Base-by-base conservation (phyloP, 306 rosid genomes). In the Castanea sativa region DNA sequence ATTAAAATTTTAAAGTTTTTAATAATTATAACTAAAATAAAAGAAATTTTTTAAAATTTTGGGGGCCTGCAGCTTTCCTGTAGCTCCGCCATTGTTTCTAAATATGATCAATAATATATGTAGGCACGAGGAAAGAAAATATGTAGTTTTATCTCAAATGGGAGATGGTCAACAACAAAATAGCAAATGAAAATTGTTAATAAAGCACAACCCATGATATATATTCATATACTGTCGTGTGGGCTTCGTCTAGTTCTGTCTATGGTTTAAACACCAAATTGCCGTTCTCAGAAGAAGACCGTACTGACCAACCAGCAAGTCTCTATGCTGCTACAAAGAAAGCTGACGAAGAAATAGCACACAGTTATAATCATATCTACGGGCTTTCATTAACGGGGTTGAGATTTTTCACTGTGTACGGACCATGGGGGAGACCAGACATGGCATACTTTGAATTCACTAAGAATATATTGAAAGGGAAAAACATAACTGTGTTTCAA, bases 381-480 rank as follows among this genome's bases (percentile, higher is more conserved):
- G 88, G 86, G 0, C 86, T 85, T 35, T 85, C 88, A 0, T 76
- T 85, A 1, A 85, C 88, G 3, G 86, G 82, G 3, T 43, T 85
- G 79, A 33, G 88, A 25, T 85, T 85, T 67, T 85, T 85, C 75
- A 85, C 88, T 0, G 88, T 85, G 38, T 85, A 82, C 76, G 88
- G 88, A 6, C 88, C 88, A 6, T 85, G 88, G 88, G 86, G 88
- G 5, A 59, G 88, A 27, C 88, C 88, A 0, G 88, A 85, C 45
- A 85, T 85, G 88, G 85, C 85, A 1, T 85, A 85, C 71, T 85
- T 85, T 78, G 78, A 81, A 15, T 85, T 81, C 80, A 81, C 88
- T 0, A 79, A 67, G 70, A 76, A 80, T 38, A 86, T 83, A 3
- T 63, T 80, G 71, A 78, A 78, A 72, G 78, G 79, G 53, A 86